Conservation (phyloP, 495 filamentous ascomycete genomes). For the Terfezia claveryi region DNA sequence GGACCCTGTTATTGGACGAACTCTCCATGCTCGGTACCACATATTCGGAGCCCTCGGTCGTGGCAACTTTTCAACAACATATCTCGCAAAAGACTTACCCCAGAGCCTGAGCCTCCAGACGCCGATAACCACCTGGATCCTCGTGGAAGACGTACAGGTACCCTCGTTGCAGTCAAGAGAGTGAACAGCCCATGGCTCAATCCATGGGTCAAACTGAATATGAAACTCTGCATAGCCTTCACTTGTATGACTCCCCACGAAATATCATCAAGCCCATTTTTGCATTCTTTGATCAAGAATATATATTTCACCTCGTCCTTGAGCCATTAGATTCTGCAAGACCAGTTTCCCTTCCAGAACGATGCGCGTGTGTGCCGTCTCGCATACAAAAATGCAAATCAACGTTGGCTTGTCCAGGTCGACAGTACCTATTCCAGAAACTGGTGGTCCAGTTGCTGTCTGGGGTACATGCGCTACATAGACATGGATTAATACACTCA, state of each 20-base stretch:
- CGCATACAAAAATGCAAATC: constrained; percentile 5
- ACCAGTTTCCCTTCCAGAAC: constrained; percentile 5
- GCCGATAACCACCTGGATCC: background rate
- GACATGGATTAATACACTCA: constrained; percentile 12
- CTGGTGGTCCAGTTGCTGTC: constrained; percentile 12
- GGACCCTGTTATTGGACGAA: background rate
- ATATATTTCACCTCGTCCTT: constrained; percentile 12
- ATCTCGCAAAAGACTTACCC: constrained; percentile 9
- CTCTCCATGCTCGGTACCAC: constrained; percentile 5
- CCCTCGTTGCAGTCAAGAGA: constrained; percentile 10
- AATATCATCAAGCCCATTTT: constrained; percentile 10
- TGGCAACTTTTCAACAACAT: constrained; percentile 13
- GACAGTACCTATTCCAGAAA: constrained; percentile 12
- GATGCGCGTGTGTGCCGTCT: background rate
- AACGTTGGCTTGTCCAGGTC: constrained; percentile 7
- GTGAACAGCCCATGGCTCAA: constrained; percentile 4
- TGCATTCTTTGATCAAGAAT: constrained; percentile 8
- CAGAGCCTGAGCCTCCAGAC: constrained; percentile 4
- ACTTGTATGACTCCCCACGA: constrained; percentile 3
- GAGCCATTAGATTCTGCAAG: constrained; percentile 11
- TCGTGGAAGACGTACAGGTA: background rate
- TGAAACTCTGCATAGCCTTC: constrained; percentile 9
- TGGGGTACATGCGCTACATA: constrained; percentile 10
- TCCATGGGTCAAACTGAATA: constrained; percentile 13
- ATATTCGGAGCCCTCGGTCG: constrained; percentile 7